A percentile compares a stretch with the other conserved stretches of the same genome.
Evolutionary conservation across 495 filamentous ascomycete genomes (phyloP).

Genomic region (Penicillium cinerascens): DNA sequence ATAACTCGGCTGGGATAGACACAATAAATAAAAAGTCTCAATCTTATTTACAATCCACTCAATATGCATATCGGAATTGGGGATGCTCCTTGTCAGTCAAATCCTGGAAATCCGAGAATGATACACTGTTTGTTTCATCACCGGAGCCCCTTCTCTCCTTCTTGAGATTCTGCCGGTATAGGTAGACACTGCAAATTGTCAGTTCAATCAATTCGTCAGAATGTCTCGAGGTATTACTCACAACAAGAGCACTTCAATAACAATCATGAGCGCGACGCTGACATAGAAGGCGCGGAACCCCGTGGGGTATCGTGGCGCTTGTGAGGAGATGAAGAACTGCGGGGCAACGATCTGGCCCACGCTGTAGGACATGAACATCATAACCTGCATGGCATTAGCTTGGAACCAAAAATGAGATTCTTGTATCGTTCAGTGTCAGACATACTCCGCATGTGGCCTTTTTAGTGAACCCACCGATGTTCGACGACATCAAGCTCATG

Average conservation of each 20-base stretch:
- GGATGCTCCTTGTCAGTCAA: not conserved
- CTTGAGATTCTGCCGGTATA: not conserved
- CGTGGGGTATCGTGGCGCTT: not conserved
- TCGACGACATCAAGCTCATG: not conserved
- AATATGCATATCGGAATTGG: not conserved
- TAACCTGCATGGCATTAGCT: not conserved
- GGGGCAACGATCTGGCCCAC: not conserved
- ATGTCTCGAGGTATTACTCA: not conserved
- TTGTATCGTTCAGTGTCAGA: not conserved
- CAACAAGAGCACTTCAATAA: not conserved
- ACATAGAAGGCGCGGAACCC: not conserved
- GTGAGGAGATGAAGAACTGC: not conserved
- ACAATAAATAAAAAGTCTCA: not conserved
- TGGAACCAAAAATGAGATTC: not conserved
- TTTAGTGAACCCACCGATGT: not conserved
- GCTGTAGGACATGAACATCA: not conserved
- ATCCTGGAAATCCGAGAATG: not conserved
- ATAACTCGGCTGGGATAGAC: not conserved
- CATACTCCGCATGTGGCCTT: not conserved
- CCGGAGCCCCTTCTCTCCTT: not conserved
- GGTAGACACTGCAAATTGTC: not conserved
- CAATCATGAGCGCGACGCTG: not conserved
- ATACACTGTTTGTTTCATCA: not conserved
- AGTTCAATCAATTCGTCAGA: not conserved
- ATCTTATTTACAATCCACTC: not conserved